Evolutionary conservation across 2,329 filamentous ascomycete genomes (phyloP).

Genomic region (Pyrenochaeta sp.): DNA sequence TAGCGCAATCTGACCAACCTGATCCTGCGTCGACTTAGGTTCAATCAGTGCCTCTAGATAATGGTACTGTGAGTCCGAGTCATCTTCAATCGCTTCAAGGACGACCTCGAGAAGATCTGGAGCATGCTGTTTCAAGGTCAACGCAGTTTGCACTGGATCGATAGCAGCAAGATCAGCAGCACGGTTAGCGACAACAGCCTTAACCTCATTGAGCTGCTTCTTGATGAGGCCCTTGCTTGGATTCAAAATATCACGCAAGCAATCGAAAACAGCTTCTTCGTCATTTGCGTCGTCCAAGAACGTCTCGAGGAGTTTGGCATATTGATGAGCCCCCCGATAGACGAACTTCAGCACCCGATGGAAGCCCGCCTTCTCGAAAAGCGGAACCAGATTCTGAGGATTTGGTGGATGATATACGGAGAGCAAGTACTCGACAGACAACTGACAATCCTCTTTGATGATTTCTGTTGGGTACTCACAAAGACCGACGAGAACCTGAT

Average conservation of each 20-base stretch:
- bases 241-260: slow-evolving; percentile 77
- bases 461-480: slow-evolving; percentile 84
- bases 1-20: neutral
- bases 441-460: slow-evolving; percentile 89
- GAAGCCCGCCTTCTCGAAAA: slow-evolving; percentile 82
- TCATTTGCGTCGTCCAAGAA: slow-evolving; percentile 88
- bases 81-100: slow-evolving; percentile 67
- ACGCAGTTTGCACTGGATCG: slow-evolving; percentile 70
- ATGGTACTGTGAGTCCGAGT: slow-evolving; percentile 72
- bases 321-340: slow-evolving; percentile 81
- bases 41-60: slow-evolving; percentile 82
- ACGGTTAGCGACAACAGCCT: slow-evolving; percentile 70
- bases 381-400: slow-evolving; percentile 74
- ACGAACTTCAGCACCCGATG: slow-evolving; percentile 91
- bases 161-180: slow-evolving; percentile 72
- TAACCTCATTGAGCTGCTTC: slow-evolving; percentile 76
- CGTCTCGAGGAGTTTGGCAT: slow-evolving; percentile 75
- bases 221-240: slow-evolving; percentile 67
- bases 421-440: slow-evolving; percentile 95
- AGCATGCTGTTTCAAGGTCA: slow-evolving; percentile 67
- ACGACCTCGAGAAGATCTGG: slow-evolving; percentile 72
- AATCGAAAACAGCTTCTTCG: slow-evolving; percentile 76
- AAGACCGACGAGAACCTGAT: slow-evolving; percentile 79
- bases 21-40: slow-evolving; percentile 47
- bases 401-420: slow-evolving; percentile 93